Base-by-base conservation (phyloP, 768 basidiomycete species). In the Daedaleopsis sinensis region DNA sequence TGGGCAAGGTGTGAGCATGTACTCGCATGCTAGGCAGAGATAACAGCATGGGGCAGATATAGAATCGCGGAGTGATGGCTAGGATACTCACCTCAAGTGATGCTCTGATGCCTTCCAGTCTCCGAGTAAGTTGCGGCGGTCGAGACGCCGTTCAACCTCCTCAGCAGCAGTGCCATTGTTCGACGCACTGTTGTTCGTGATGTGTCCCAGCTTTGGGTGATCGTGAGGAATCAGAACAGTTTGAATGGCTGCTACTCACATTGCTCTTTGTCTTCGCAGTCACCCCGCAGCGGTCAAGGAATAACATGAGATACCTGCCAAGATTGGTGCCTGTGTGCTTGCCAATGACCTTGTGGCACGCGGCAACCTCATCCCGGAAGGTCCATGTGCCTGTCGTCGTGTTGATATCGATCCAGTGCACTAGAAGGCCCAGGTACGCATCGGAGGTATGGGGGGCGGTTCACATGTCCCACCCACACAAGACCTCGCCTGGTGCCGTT, bases 311-410 rank as follows among this genome's bases (percentile, higher is more conserved):
- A 42, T 73, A 74, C 0, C 57, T 44, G 1, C 68, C 73, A 0
- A 76, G 58, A 35, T 75, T 76, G 1, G 66, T 19, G 6, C 74
- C 71, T 47, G 23, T 55, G 44, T 77, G 73, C 2, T 38, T 58
- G 0, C 74, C 69, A 6, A 23, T 61, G 0, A 76, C 57, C 1
- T 19, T 39, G 16, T 61, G 51, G 43, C 75, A 70, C 2, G 65
- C 71, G 9, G 74, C 43, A 0, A 74, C 72, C 19, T 67, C 65
- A 1, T 53, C 24, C 10, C 58, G 18, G 0, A 76, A 42, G 7
- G 18, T 62, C 74, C 74, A 77, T 2, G 7, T 10, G 12, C 36
- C 18, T 5, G 19, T 57, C 10, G n/a, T 18, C 11, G 63, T 57
- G 24, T 37, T 49, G 12, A 69, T 62, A 0, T 71, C 54, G 35